Base-by-base conservation (phyloP, 2,329 filamentous ascomycete genomes). In the Delphinella strobiligena region DNA sequence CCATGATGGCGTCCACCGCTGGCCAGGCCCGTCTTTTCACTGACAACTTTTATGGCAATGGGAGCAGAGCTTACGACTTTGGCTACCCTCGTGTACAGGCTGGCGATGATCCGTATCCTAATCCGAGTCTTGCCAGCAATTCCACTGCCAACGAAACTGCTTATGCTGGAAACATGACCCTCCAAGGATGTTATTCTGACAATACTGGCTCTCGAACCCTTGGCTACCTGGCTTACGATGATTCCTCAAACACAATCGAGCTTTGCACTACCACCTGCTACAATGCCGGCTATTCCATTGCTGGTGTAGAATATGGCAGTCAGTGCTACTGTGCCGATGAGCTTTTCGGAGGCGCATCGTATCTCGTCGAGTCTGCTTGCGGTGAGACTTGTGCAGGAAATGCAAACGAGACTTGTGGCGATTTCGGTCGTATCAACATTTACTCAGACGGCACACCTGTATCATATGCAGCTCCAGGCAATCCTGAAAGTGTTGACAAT, bases 21-120 rank as follows among this genome's bases (percentile, higher is more conserved):
- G 58, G 59, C 9, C 49, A 51, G 37, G 54, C 55, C 22, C 53
- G 59, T 18, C 46, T 61, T 14, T 61, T 61, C 51, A 45, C 51
- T 2, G 59, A 61, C 47, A 61, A 61, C 46, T 61, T 59, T 42
- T 53, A 55, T 40, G 58, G 58, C n/a, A 47, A 53, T 33, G 51
- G 53, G 31, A 51, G 44, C 19, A 52, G 51, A 18, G 51, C 56
- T 14, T 58, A 54, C 37, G 58, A 61, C 42, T 58, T 58, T 41
- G 56, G 56, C 12, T 60, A 59, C 42, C 58, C 59, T 18, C 51
- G 59, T 33, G 47, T 49, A 30, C 51, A 56, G 38, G 36, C 40
- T 19, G 54, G 55, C 14, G 59, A 61, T 37, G 50, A 55, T 32
- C 55, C 55, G 2, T 57, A 46, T 41, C 59, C 58, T 1, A 51